A percentile compares a stretch with the other conserved stretches of the same genome.
Evolutionary conservation across 345 rosid species (phyloP).

Genomic region (Gossypium turneri): DNA sequence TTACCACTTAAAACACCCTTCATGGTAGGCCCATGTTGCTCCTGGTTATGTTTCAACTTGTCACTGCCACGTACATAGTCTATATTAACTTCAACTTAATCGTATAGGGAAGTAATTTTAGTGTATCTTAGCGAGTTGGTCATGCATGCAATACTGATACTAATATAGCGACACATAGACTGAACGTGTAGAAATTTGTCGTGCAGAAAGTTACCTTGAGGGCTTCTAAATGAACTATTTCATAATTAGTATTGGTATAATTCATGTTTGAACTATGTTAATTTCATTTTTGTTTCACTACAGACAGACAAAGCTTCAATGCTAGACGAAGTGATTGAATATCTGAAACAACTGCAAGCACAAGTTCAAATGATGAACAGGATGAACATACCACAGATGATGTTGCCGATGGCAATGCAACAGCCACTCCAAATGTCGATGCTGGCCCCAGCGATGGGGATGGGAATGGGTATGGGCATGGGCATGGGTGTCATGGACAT

Average conservation of each 20-base stretch:
- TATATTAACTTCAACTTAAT: neutral
- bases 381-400: conserved; percentile 69
- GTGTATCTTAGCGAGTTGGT: too few relatives aligned
- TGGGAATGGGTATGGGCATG: conserved; percentile 52
- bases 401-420: conserved; percentile 80
- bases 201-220: too few relatives aligned
- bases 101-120: neutral
- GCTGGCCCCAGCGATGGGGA: conserved; percentile 64
- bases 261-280: neutral
- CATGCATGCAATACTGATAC: too few relatives aligned
- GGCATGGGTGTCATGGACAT: conserved; percentile 73
- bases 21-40: conserved; percentile 17
- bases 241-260: neutral
- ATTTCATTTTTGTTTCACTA: neutral
- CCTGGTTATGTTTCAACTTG: neutral
- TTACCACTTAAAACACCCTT: conserved; percentile 6
- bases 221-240: neutral
- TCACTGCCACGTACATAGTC: neutral
- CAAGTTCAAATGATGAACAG: conserved; percentile 80
- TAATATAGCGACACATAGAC: too few relatives aligned
- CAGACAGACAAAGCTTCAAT: conserved; percentile 98
- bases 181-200: too few relatives aligned
- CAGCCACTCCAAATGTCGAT: conserved; percentile 83
- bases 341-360: conserved; percentile 82
- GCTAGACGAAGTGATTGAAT: conserved; percentile 95